Conservation (phyloP, 1,284 basidiomycete genomes). For the Veloboletus limbatus region DNA sequence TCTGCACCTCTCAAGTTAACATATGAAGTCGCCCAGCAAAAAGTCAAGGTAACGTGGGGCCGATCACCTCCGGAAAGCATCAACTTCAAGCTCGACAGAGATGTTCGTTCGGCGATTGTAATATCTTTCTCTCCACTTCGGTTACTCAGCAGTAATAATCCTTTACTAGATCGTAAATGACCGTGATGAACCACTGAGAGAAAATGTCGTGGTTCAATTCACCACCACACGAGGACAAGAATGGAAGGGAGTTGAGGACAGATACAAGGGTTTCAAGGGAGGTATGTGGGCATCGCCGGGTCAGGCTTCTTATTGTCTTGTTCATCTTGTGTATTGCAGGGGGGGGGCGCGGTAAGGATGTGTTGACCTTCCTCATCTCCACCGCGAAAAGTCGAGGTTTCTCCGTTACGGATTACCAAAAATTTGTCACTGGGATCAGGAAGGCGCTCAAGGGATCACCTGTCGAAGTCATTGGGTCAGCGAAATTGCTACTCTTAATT, state of each 20-base stretch:
- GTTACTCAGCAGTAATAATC: background rate
- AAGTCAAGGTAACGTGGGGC: slow-evolving; percentile 12
- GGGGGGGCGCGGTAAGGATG: slow-evolving; percentile 1
- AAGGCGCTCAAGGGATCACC: background rate
- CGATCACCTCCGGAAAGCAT: slow-evolving; percentile 13
- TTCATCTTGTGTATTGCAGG: slow-evolving; percentile 17
- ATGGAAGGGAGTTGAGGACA: slow-evolving; percentile 16
- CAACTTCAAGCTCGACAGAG: slow-evolving; percentile 21
- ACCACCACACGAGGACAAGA: background rate
- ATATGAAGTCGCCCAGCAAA: slow-evolving; percentile 14
- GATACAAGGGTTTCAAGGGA: slow-evolving; percentile 21
- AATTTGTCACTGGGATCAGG: slow-evolving; percentile 15
- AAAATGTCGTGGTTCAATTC: slow-evolving; percentile 28
- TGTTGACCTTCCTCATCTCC: slow-evolving; percentile 25
- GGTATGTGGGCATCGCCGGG: slow-evolving; percentile 15
- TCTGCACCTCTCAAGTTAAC: slow-evolving; percentile 13
- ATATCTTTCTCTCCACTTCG: background rate
- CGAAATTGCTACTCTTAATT: background rate
- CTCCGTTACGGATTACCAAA: slow-evolving; percentile 23
- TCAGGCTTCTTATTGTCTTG: background rate
- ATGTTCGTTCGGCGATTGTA: slow-evolving; percentile 17
- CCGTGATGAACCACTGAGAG: background rate
- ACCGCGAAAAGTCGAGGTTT: slow-evolving; percentile 19
- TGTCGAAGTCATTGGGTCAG: slow-evolving; percentile 20
- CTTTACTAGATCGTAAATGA: slow-evolving; percentile 27